Base-by-base conservation (phyloP, 164 flowering plant species). In the Sedum album region DNA sequence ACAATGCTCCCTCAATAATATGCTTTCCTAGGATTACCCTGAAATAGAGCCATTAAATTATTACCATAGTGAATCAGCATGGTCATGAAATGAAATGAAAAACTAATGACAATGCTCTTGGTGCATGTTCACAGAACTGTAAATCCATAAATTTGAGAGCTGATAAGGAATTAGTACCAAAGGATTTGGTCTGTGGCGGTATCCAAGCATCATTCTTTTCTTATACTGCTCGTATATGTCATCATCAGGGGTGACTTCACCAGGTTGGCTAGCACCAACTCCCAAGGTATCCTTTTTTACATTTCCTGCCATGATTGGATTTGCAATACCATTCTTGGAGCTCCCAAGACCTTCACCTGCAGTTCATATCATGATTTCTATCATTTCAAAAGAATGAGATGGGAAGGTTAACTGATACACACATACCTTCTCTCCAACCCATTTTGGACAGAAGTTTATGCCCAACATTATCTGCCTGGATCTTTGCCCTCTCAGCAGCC, bases 121-220 rank as follows among this genome's bases (percentile, higher is more conserved):
- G 21, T 21, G 60, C 1, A n/a, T n/a, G n/a, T n/a, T n/a, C n/a
- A n/a, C n/a, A n/a, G n/a, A n/a, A n/a, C n/a, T n/a, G n/a, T n/a
- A 21, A 51, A 51, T 51, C 8, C 28, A 21, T 6, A 51, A 46
- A 9, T 51, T 51, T 1, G 2, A 26, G 21, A 55, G 14, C 31
- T 33, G 31, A 46, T 33, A 11, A 30, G 1, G 21, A 48, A 48
- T n/a, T 26, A 25, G 23, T 83, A 94, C 99, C 96, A 94, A 76
- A 69, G 99, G 99, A 68, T 94, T 94, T 31, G 99, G 99, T 70
- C 99, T 77, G 84, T 90, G 66, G 14, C 84, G 82, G 51, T 94
- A 94, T 51, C 99, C 99, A 66, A 94, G 92, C 99, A 94, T 94
- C 99, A 91, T 94, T 51, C 99, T 84, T 82, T 94, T 94, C 82